These are phyloP conservation scores for Rhynchospora breviuscula DNA, from an alignment of 176 grass and related monocot genomes.

Conservation along the genomic window DNA sequence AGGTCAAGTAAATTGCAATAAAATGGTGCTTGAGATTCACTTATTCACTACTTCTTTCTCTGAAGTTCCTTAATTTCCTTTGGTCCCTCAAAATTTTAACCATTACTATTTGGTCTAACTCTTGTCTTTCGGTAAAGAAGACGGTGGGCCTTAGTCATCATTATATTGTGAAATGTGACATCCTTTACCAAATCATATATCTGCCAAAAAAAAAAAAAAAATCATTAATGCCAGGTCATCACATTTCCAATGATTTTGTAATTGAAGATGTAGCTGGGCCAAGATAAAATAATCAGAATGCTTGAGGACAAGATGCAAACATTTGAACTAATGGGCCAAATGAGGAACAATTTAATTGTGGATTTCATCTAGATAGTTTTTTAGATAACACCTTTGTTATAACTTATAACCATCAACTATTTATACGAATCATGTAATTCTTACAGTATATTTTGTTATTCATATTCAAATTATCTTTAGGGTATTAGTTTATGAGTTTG, in stretches of 20 bases:
- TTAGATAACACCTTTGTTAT: background rate
- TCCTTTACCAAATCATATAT: background rate
- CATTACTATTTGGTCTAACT: background rate
- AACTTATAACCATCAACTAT: background rate
- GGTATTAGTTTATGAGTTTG: constrained; percentile 86
- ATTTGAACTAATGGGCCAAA: background rate
- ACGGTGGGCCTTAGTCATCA: background rate
- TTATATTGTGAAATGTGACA: background rate
- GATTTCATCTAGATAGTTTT: background rate
- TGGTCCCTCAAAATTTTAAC: background rate
- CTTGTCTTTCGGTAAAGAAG: background rate
- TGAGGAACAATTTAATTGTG: background rate
- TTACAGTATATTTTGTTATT: background rate
- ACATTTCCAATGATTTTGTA: background rate
- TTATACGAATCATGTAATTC: background rate
- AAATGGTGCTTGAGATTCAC: background rate
- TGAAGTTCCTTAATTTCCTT: background rate
- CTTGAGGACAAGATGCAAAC: background rate
- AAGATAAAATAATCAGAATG: background rate
- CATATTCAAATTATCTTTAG: constrained; percentile 25
- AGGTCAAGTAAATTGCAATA: background rate
- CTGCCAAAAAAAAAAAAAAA: background rate
- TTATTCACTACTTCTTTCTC: background rate
- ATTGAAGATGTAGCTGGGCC: background rate
- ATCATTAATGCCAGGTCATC: background rate